These are phyloP conservation scores for Hirsutella minnesotensis DNA, from an alignment of 2,329 filamentous ascomycete species.

Conservation along the genomic window DNA sequence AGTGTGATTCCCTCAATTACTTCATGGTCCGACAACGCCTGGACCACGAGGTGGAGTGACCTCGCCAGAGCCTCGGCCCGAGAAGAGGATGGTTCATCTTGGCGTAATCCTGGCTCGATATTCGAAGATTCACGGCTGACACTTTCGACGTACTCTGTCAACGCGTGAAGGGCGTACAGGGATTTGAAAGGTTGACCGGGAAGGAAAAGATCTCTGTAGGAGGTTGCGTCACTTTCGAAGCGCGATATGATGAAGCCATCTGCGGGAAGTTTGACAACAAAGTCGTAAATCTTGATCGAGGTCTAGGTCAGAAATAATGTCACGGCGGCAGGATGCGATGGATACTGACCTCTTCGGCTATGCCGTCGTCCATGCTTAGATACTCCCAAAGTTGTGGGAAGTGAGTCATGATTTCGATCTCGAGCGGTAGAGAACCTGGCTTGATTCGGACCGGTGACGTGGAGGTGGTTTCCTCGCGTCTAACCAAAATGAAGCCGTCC, in stretches of 20 bases:
- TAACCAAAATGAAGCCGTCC: slow-evolving; percentile 55
- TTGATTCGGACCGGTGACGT: slow-evolving; percentile 31
- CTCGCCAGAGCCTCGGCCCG: slow-evolving; percentile 17
- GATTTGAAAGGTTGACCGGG: slow-evolving; percentile 58
- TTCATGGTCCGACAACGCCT: slow-evolving; percentile 46
- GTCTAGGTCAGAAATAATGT: slow-evolving; percentile 7
- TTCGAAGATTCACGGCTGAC: slow-evolving; percentile 17
- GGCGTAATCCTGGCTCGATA: neutral
- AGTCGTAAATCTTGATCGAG: slow-evolving; percentile 48
- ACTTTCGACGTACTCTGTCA: slow-evolving; percentile 48
- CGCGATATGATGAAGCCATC: slow-evolving; percentile 49
- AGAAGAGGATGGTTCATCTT: neutral
- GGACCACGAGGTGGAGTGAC: slow-evolving; percentile 42
- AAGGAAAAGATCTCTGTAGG: slow-evolving; percentile 54
- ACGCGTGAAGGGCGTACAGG: slow-evolving; percentile 58
- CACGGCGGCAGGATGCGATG: neutral
- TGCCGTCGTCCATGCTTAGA: slow-evolving; percentile 58
- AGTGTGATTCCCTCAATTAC: slow-evolving; percentile 28
- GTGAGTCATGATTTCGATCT: slow-evolving; percentile 68
- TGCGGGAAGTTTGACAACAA: slow-evolving; percentile 58
- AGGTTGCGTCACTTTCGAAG: slow-evolving; percentile 41
- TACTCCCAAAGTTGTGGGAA: slow-evolving; percentile 78
- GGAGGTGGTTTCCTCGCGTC: slow-evolving; percentile 38
- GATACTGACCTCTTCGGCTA: slow-evolving; percentile 51
- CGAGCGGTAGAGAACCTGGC: slow-evolving; percentile 48